Base-by-base conservation (phyloP, 495 filamentous ascomycete species). In the Pyrenula massariospora region DNA sequence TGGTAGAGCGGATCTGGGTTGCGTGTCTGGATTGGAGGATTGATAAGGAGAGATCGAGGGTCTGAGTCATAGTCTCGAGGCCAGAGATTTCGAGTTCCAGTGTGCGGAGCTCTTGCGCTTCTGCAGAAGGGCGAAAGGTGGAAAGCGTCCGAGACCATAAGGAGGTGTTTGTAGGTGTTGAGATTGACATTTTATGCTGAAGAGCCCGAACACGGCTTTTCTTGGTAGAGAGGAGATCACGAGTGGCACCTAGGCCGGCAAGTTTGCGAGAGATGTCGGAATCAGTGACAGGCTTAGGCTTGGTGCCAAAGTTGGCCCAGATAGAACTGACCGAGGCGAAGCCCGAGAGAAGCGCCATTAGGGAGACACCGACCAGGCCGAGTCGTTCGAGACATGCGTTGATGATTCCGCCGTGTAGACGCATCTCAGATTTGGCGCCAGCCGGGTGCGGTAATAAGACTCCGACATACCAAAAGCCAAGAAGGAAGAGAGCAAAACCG, bases 261-360 rank as follows among this genome's bases (percentile, higher is more conserved):
- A 85, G 80, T 65, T 88, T 89, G 19, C 88, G 79, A 20, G 80
- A 68, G 53, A 93, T 71, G 63, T 89, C 85, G 10, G 78, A 69
- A 54, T 91, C 88, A 0, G 81, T 86, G 11, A 89, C 77, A 12
- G 74, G 78, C 52, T 78, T 73, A 53, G 73, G 65, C 53, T 79
- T 79, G 22, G 77, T 78, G 12, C 80, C 79, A 67, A 92, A 89
- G 24, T 78, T 87, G 64, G 91, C 85, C 88, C 88, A 91, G 23
- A 88, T 81, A 10, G 84, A 83, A 50, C 83, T 87, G 42, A 93
- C 84, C 22, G 85, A 86, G 22, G 88, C 88, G 63, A 92, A 93
- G 11, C 88, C 88, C 20, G 88, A 86, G 25, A 93, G 72, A 21
- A 88, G 72, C 10, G 88, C 87, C 88, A 93, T 91, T 25, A 89